Conservation (phyloP, 2,329 filamentous ascomycete genomes). For the Sarocladium strictum region DNA sequence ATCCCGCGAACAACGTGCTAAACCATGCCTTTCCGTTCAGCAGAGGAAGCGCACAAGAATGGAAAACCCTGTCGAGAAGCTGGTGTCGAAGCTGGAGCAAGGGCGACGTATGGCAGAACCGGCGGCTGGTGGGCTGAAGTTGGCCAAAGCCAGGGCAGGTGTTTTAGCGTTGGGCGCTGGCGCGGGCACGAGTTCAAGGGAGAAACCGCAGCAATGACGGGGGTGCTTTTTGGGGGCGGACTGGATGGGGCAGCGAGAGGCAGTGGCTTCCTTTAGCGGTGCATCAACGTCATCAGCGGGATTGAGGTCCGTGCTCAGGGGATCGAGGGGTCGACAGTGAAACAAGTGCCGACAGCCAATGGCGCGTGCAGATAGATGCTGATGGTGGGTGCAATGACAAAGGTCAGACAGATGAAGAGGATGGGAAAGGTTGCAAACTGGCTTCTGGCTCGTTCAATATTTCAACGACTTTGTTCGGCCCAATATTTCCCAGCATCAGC, state of each 20-base stretch:
- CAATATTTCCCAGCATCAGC: not conserved
- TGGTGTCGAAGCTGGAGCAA: not conserved
- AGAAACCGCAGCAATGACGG: not conserved
- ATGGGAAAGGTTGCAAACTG: not conserved
- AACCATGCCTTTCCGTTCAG: not conserved
- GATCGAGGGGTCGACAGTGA: not conserved
- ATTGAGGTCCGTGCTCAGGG: not conserved
- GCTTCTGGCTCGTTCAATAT: too few relatives aligned
- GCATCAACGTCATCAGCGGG: conserved; percentile 4
- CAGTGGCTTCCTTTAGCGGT: not conserved
- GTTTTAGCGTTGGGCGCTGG: not conserved
- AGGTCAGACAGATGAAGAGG: not conserved
- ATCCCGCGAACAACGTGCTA: not conserved
- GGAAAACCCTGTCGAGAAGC: not conserved
- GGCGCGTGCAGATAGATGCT: not conserved
- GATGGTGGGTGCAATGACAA: not conserved
- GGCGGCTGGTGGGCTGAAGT: not conserved
- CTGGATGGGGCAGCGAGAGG: not conserved
- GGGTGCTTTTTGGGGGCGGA: too few relatives aligned
- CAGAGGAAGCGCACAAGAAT: not conserved
- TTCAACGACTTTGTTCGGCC: too few relatives aligned
- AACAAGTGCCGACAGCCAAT: conserved; percentile 3
- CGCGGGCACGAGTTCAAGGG: not conserved
- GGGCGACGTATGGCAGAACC: not conserved
- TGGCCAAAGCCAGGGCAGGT: not conserved